Evolutionary conservation across 371 early-diverging fungal species (phyloP).

Genomic region (Phascolomyces articulosus): DNA sequence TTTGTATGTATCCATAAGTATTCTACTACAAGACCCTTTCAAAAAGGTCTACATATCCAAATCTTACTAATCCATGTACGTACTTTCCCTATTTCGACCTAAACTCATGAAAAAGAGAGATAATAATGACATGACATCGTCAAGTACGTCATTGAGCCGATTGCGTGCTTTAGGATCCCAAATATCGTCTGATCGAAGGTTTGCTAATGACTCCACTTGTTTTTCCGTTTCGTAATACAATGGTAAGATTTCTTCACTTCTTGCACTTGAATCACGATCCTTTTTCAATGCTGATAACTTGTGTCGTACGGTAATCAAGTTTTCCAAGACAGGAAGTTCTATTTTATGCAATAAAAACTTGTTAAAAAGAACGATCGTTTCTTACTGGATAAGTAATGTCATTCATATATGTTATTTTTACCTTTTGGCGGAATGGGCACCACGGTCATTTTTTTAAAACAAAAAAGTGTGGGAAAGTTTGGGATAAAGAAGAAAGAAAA

Average conservation of each 20-base stretch:
- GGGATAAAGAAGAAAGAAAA: no score
- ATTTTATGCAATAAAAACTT: neutral
- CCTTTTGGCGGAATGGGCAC: conserved; percentile 19
- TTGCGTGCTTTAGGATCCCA: conserved; percentile 52
- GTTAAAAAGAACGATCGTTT: neutral
- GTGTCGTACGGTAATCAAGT: conserved; percentile 71
- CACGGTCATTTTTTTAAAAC: conserved; percentile 5
- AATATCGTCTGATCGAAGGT: conserved; percentile 47
- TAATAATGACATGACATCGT: conserved; percentile 79
- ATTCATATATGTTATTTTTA: neutral
- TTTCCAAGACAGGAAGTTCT: conserved; percentile 71
- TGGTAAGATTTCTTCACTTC: conserved; percentile 56
- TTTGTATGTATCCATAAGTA: no score
- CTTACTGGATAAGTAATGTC: no score
- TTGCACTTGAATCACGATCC: conserved; percentile 69
- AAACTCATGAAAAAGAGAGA: conserved; percentile 81
- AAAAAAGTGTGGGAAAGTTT: neutral
- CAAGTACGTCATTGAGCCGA: conserved; percentile 74
- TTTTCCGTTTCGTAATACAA: conserved; percentile 66
- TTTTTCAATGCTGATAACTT: conserved; percentile 74
- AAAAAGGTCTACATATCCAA: no score
- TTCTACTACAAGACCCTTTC: no score
- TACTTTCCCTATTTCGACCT: conserved; percentile 76
- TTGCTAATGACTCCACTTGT: conserved; percentile 57
- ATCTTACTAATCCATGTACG: no score